Evolutionary conservation across 495 filamentous ascomycete genomes (phyloP), one percentile per base, ranked within the genome.

Genomic region (Hypoxylon intermedium): DNA sequence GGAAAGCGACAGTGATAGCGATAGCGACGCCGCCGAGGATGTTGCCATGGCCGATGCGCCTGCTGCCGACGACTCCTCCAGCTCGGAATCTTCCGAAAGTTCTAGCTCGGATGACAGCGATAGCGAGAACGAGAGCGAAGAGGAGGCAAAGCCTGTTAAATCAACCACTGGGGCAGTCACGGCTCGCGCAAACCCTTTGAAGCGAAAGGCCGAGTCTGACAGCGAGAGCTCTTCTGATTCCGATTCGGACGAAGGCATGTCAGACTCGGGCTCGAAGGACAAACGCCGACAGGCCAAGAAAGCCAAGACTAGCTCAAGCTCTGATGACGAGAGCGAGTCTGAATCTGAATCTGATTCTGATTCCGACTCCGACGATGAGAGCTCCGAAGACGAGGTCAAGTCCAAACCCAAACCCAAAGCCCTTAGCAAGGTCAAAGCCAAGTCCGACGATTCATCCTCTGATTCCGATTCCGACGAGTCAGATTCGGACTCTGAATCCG

Each of bases 141-240:
- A 86, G 34, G 83, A 87, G 52, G 68, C 69, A 28, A 56, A 65
- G 62, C 60, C 75, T 34, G 63, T 72, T 26, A 78, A 81, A 54
- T 36, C 77, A 9, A 69, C 77, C 23, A 67, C 74, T 33, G 54
- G 54, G 42, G 36, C 64, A 16, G 16, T 58, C 16, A 56, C 40
- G 12, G 21, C 58, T 9, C 59, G 64, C 4, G 63, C 61, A 18
- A 83, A 83, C 24, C 66, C 65, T 4, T 48, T 82, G 56, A 90
- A 91, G 76, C 85, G 88, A 58, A 90, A 91, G 75, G 85, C 85
- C 18, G 76, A 77, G 31, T 82, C 83, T 2, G 66, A 71, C 13
- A 70, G 62, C 71, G 77, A 75, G 24, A 80, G 75, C 26, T 80
- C 74, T 26, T 82, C 72, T 5, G 60, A 63, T 2, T 72, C 72